Evolutionary conservation across 2,329 filamentous ascomycete genomes (phyloP).

Genomic region (Penicillium sp.): DNA sequence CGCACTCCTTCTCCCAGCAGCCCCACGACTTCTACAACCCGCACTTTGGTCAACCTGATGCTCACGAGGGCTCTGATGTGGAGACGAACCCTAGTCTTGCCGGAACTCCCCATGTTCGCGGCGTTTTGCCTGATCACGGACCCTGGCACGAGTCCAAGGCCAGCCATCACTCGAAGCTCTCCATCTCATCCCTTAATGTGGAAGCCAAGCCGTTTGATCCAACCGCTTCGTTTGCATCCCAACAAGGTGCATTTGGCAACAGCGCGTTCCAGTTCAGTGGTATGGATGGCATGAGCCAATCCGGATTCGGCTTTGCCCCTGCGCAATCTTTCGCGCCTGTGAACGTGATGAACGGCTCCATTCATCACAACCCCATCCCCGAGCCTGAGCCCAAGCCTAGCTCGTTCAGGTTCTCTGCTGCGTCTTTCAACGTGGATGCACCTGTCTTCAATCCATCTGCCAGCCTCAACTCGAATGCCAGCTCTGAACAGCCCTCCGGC

Average conservation of each 20-base stretch:
- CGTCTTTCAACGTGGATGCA: slow-evolving; percentile 76
- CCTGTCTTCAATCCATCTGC: slow-evolving; percentile 73
- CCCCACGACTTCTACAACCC: slow-evolving; percentile 45
- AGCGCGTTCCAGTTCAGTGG: slow-evolving; percentile 51
- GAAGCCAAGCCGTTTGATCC: slow-evolving; percentile 85
- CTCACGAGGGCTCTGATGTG: slow-evolving; percentile 67
- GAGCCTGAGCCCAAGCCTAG: slow-evolving; percentile 25
- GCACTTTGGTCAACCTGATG: slow-evolving; percentile 38
- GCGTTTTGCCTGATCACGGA: slow-evolving; percentile 36
- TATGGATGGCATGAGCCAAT: slow-evolving; percentile 33
- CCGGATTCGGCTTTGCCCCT: slow-evolving; percentile 53
- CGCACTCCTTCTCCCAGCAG: slow-evolving; percentile 35
- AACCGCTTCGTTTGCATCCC: slow-evolving; percentile 56
- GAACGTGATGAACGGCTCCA: slow-evolving; percentile 24
- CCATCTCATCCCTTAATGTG: slow-evolving; percentile 81
- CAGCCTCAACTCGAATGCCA: slow-evolving; percentile 37
- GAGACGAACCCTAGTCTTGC: slow-evolving; percentile 76
- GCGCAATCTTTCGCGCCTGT: slow-evolving; percentile 73
- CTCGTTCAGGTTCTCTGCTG: slow-evolving; percentile 70
- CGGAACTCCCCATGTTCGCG: slow-evolving; percentile 61
- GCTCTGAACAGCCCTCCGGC: slow-evolving; percentile 28
- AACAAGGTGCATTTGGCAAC: slow-evolving; percentile 51
- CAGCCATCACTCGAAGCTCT: slow-evolving; percentile 71
- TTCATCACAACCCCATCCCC: slow-evolving; percentile 23
- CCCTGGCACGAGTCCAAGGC: slow-evolving; percentile 45